Base-by-base conservation (phyloP, 2,329 filamentous ascomycete species). In the Diaporthe humulicola region DNA sequence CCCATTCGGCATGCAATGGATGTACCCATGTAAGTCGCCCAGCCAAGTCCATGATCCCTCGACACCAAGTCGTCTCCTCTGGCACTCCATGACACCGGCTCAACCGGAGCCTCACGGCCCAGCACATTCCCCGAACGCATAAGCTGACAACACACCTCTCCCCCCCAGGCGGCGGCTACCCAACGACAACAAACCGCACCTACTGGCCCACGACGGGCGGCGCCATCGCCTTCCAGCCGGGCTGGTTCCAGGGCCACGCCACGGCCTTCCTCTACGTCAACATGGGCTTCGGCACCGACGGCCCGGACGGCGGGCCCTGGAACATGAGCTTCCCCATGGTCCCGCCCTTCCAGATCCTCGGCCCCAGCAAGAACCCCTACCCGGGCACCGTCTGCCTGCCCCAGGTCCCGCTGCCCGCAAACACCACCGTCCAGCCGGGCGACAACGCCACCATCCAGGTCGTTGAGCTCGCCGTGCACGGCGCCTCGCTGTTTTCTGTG, bases 1-100 rank as follows among this genome's bases (percentile, higher is more conserved):
- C 79, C 95, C 95, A 2, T 98, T 94, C 78, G 96, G 95, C 85
- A 96, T 97, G 94, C 94, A 98, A 86, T 98, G 95, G 95, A 92
- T 93, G 83, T 98, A 98, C 87, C 95, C 96, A 84, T 98, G 95
- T 98, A 87, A 86, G 94, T 87, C 4, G 38, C 45, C 19, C 28
- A 25, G 22, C 45, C 19, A 38, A 25, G 22, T 22, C 28, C 40
- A 52, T 10, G 48, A 42, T 45, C 42, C 54, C 56, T 73, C 33
- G 15, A n/a, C 30, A 64, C 25, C 33, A 36, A 4, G 52, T 33
- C 22, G 33, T 10, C 30, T 42, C 54, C 30, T 30, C 14, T 33
- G 48, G 74, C 48, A 3, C 64, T 38, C 25, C 8, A 28, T 36
- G 33, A 48, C 22, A 73, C 70, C 52, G 36, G 36, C 33, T 28